Evolutionary conservation across 768 basidiomycete genomes (phyloP).

Genomic region (Amanita jacksonii): DNA sequence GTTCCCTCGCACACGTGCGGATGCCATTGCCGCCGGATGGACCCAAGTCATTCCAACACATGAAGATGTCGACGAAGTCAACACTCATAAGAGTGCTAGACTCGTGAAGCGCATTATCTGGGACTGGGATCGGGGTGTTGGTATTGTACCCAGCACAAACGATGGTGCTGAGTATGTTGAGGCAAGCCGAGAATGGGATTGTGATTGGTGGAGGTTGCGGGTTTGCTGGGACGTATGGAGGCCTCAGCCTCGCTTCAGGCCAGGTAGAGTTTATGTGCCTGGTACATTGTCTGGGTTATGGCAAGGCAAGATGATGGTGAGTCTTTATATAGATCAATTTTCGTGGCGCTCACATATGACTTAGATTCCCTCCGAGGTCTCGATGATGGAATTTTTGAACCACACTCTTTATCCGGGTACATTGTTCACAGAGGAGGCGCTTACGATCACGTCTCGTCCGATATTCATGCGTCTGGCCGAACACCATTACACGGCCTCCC

Average conservation of each 20-base stretch:
- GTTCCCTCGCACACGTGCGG: conserved; percentile 23
- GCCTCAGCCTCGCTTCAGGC: conserved; percentile 18
- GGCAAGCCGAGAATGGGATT: conserved; percentile 41
- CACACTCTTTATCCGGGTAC: conserved; percentile 15
- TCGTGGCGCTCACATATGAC: background rate
- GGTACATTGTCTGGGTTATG: conserved; percentile 49
- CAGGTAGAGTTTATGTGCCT: conserved; percentile 32
- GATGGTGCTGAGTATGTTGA: conserved; percentile 7
- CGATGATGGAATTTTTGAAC: conserved; percentile 3
- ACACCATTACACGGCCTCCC: conserved; percentile 22
- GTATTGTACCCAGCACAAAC: conserved; percentile 12
- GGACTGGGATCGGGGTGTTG: conserved; percentile 18
- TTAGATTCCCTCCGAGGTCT: conserved; percentile 5
- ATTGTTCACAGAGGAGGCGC: conserved; percentile 23
- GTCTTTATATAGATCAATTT: conserved; percentile 12
- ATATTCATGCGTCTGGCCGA: conserved; percentile 53
- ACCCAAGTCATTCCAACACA: conserved; percentile 33
- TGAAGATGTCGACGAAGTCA: conserved; percentile 53
- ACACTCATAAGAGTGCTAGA: conserved; percentile 26
- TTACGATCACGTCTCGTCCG: conserved; percentile 34
- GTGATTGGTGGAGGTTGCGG: conserved; percentile 46
- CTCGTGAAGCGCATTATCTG: conserved; percentile 20
- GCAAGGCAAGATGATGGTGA: conserved; percentile 54
- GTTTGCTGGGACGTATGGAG: conserved; percentile 29
- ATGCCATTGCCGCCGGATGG: conserved; percentile 15